Evolutionary conservation across 345 rosid species (phyloP).

Genomic region (Dovyalis caffra): DNA sequence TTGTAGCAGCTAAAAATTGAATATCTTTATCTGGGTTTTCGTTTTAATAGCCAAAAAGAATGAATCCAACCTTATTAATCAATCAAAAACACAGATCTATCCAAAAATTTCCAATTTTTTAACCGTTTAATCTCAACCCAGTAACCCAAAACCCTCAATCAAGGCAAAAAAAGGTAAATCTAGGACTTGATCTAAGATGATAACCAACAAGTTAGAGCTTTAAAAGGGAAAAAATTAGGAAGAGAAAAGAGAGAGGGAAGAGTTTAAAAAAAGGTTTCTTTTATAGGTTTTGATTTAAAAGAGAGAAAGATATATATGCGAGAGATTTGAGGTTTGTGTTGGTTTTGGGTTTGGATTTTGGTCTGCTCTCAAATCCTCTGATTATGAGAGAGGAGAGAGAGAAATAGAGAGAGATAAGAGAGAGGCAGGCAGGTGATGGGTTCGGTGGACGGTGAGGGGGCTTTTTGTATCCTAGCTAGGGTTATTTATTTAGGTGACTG

Average conservation of each 20-base stretch:
- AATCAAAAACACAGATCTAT: constrained; percentile 3
- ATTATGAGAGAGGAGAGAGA: background rate
- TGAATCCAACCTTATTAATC: background rate
- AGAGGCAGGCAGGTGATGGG: background rate
- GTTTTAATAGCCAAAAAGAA: background rate
- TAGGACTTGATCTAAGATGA: background rate
- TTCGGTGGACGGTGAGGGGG: background rate
- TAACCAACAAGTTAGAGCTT: background rate
- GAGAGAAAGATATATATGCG: background rate
- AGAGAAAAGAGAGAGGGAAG: constrained; percentile 19
- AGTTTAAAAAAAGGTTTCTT: constrained; percentile 24
- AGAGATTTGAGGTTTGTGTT: background rate
- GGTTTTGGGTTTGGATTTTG: constrained; percentile 1
- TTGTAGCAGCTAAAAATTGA: background rate
- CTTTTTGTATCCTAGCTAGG: background rate
- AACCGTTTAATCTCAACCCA: background rate
- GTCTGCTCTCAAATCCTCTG: background rate
- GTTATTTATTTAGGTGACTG: constrained; percentile 9
- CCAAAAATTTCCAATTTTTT: background rate
- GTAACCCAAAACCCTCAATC: background rate
- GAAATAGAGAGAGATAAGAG: background rate
- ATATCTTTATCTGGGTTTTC: background rate
- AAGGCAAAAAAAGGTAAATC: background rate
- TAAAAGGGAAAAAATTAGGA: background rate
- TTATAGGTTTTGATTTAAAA: constrained; percentile 28